Conservation (phyloP, 805 yeast species). For the Clavispora vitiphila region DNA sequence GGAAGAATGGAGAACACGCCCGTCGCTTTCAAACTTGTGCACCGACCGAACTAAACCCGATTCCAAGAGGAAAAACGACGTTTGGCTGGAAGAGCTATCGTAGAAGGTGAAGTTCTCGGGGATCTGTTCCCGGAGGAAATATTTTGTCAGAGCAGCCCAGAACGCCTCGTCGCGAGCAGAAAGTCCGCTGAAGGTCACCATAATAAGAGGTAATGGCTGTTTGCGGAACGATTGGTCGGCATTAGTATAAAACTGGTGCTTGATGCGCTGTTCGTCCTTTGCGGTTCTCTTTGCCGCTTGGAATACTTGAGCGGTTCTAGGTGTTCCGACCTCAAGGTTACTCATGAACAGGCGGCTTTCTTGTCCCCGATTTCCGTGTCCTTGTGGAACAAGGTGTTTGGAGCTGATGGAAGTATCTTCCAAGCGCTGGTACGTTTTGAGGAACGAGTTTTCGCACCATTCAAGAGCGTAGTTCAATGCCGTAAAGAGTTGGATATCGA, state of each 20-base stretch:
- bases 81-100: constrained; percentile 40
- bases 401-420: constrained; percentile 13
- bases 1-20: constrained; percentile 31
- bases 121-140: constrained; percentile 44
- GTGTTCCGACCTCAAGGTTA: constrained; percentile 35
- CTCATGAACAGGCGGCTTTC: constrained; percentile 12
- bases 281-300: constrained; percentile 48
- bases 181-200: constrained; percentile 61
- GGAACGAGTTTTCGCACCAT: constrained; percentile 93
- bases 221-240: constrained; percentile 29
- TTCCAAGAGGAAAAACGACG: constrained; percentile 56
- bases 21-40: constrained; percentile 34
- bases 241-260: constrained; percentile 47
- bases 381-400: not conserved
- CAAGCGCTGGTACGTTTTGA: constrained; percentile 51
- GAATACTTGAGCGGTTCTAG: constrained; percentile 47
- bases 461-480: constrained; percentile 85
- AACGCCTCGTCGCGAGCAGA: constrained; percentile 45
- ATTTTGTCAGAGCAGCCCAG: constrained; percentile 62
- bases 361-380: too few species aligned
- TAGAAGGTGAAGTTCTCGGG: constrained; percentile 43
- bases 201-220: constrained; percentile 59
- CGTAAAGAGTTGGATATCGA: constrained; percentile 57
- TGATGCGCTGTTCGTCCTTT: constrained; percentile 35
- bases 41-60: constrained; percentile 37